A percentile compares a stretch with the other conserved stretches of the same genome.
phyloP scores from a whole-genome alignment of 2,329 filamentous ascomycete species.

The Exophiala sp. region DNA sequence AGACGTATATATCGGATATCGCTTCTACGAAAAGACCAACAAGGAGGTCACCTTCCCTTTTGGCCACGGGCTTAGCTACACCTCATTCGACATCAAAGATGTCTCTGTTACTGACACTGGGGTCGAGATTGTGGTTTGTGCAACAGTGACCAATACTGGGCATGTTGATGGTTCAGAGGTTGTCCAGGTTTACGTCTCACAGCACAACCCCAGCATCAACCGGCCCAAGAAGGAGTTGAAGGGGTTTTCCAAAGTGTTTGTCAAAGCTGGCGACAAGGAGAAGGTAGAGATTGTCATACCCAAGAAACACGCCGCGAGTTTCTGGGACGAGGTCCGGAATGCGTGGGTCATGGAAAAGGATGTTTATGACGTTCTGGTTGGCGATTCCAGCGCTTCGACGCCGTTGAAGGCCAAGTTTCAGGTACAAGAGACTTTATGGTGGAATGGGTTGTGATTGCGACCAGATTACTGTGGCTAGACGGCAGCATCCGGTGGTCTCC shows the following conservation, averaged over 20 bases:
- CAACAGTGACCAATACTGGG: slow-evolving; percentile 50
- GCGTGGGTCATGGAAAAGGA: slow-evolving; percentile 63
- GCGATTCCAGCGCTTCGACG: slow-evolving; percentile 43
- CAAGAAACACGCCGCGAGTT: slow-evolving; percentile 61
- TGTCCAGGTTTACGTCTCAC: slow-evolving; percentile 49
- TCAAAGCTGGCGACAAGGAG: slow-evolving; percentile 56
- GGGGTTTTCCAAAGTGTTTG: slow-evolving; percentile 58
- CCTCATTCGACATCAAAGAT: slow-evolving; percentile 55
- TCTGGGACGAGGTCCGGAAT: slow-evolving; percentile 62
- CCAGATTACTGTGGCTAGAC: not conserved
- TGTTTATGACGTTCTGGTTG: slow-evolving; percentile 57
- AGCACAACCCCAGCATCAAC: slow-evolving; percentile 48
- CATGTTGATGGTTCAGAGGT: slow-evolving; percentile 49
- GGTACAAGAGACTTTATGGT: slow-evolving; percentile 59
- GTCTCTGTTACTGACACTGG: slow-evolving; percentile 42
- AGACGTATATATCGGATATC: slow-evolving; percentile 74
- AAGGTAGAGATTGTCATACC: slow-evolving; percentile 50
- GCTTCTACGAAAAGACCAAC: slow-evolving; percentile 69
- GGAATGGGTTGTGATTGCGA: slow-evolving; percentile 53
- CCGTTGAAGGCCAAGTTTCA: slow-evolving; percentile 49
- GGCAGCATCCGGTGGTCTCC: not conserved
- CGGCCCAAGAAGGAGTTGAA: slow-evolving; percentile 58
- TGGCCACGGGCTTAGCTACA: slow-evolving; percentile 74
- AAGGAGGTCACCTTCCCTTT: slow-evolving; percentile 66
- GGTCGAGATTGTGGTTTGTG: slow-evolving; percentile 44